Evolutionary conservation across 305 asterid genomes (phyloP), one percentile per base, ranked within the genome.

Genomic region (Fraxinus dipetala): DNA sequence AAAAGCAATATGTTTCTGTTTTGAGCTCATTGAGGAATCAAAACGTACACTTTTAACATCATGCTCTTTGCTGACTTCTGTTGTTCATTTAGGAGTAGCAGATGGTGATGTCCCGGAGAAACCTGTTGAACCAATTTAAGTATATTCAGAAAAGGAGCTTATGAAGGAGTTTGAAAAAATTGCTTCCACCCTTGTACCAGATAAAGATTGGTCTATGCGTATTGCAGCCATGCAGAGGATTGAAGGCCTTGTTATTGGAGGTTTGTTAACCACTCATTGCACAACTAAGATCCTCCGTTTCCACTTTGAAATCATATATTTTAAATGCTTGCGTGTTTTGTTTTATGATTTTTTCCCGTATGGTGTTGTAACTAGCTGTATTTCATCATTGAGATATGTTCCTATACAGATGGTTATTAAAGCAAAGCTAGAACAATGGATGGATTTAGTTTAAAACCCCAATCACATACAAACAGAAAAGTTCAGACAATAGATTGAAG

Each of bases 141-240:
- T 96, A 78, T 93, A 93, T 83, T 96, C 98, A 18, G 99, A 96
- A 81, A 96, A 92, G 88, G 99, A 96, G 90, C 93, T 96, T 82
- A 85, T 89, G 78, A 91, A 94, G 88, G 99, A 96, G 89, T 94
- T 94, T 83, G 99, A 96, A 90, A 96, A 96, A 95, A 90, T 96
- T 85, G 89, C 94, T 83, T 90, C 97, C 56, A 94, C 90, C 87
- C 97, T 96, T 87, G 92, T 93, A 80, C 99, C 99, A 40, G 99
- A 96, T 31, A 96, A 96, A 86, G 99, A 96, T 87, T 96, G 99
- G 99, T 94, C 98, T 82, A 40, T 93, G 59, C 98, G 99, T 70
- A 94, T 94, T 82, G 89, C 97, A 83, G 98, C 98, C 84, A 91
- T 96, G 98, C 99, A 96, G 89, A 92, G 97, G 89, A 84, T 96